phyloP scores from a whole-genome alignment of 2,329 filamentous ascomycete species.

The Penicillium sp. region DNA sequence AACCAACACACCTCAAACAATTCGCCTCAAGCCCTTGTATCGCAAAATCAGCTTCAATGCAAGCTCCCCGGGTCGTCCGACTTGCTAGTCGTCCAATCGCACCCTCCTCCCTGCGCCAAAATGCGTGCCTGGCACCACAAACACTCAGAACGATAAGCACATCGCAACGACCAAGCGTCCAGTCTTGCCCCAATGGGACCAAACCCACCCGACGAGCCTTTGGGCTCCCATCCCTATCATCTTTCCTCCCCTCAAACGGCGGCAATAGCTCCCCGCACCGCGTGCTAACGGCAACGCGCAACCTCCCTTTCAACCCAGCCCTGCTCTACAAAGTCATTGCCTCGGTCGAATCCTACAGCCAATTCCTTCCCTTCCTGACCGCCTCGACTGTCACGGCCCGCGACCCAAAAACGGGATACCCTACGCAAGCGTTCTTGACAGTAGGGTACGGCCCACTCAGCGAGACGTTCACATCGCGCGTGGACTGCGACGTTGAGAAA shows the following conservation, averaged over 20 bases:
- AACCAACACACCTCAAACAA: slow-evolving; percentile 1
- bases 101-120: neutral
- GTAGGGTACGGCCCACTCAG: slow-evolving; percentile 83
- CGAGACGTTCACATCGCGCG: slow-evolving; percentile 77
- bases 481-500: slow-evolving; percentile 72
- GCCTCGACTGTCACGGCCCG: slow-evolving; percentile 75
- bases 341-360: slow-evolving; percentile 79
- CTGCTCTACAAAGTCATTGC: slow-evolving; percentile 83
- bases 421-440: slow-evolving; percentile 74
- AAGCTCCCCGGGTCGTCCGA: slow-evolving; percentile 10
- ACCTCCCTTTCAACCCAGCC: slow-evolving; percentile 70
- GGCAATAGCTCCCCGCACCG: slow-evolving; percentile 54
- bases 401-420: slow-evolving; percentile 57
- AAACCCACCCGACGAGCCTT: slow-evolving; percentile 20
- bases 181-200: slow-evolving; percentile 2
- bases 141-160: slow-evolving; percentile 14
- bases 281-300: slow-evolving; percentile 71
- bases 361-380: slow-evolving; percentile 91
- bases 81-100: slow-evolving; percentile 15
- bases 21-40: neutral
- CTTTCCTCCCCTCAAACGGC: slow-evolving; percentile 25
- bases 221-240: slow-evolving; percentile 32
- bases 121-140: neutral
- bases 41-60: slow-evolving; percentile 12
- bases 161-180: slow-evolving; percentile 9